These are phyloP conservation scores for Podila epigama DNA, from an alignment of 192 early-diverging fungal species.

Conservation along the genomic window DNA sequence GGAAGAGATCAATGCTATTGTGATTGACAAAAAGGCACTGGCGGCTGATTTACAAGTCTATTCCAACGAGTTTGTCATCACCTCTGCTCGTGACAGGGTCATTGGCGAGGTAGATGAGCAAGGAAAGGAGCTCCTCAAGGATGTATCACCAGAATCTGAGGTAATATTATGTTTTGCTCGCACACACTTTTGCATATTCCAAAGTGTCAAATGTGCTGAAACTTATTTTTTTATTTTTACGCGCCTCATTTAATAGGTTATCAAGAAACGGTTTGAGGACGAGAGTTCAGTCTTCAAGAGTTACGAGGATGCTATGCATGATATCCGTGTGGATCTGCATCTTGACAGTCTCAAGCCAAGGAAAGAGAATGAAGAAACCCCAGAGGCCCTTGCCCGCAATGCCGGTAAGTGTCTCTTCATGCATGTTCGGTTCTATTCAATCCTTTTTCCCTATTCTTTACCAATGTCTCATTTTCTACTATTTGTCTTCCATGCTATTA, in stretches of 20 bases:
- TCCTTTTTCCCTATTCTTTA: not conserved
- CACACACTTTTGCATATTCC: not conserved
- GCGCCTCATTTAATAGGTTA: conserved; percentile 12
- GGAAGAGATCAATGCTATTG: conserved; percentile 50
- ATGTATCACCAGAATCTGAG: conserved; percentile 47
- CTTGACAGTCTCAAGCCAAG: conserved; percentile 39
- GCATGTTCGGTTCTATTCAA: not conserved
- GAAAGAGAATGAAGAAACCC: conserved; percentile 31
- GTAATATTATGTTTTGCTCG: conserved; percentile 25
- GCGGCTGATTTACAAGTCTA: conserved; percentile 50
- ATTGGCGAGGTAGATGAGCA: conserved; percentile 51
- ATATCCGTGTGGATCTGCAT: conserved; percentile 42
- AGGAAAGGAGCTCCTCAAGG: conserved; percentile 52
- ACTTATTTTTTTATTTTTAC: not conserved
- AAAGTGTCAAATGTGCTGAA: not conserved
- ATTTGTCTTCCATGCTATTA: too few relatives aligned
- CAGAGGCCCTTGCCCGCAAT: conserved; percentile 15
- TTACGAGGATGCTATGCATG: conserved; percentile 48
- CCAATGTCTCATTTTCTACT: not conserved
- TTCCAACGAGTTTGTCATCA: conserved; percentile 52
- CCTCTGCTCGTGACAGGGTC: conserved; percentile 50
- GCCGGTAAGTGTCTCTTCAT: conserved; percentile 1
- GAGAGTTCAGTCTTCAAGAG: conserved; percentile 43
- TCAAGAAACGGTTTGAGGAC: conserved; percentile 52
- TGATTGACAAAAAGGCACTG: conserved; percentile 50